Evolutionary conservation across 2,329 filamentous ascomycete genomes (phyloP), one percentile per base, ranked within the genome.

Genomic region (Pseudopyrenochaeta lycopersici): DNA sequence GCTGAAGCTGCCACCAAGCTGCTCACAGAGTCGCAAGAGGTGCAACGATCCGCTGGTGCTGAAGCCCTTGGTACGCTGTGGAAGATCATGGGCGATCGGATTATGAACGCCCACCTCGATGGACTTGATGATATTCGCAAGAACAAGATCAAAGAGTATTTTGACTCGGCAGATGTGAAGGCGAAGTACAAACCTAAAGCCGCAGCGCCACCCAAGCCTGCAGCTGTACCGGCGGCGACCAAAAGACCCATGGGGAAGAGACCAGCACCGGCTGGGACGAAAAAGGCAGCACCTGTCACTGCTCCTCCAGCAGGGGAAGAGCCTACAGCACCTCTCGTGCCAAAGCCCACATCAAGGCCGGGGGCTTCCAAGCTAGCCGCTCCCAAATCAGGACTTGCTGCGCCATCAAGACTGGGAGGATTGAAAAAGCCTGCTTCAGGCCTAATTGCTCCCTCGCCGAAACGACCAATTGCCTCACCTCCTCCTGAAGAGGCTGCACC

Each of bases 1-100:
- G 91, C 92, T n/a, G 95, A 98, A 67, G 85, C 88, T 1, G 88
- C 88, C 23, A 97, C 94, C 70, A 98, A 97, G 76, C 81, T 98
- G 7, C 82, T 99, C 14, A 89, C 93, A 0, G 95, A 99, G 73
- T 94, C 91, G 0, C 93, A 88, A 63, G 93, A 96, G 66, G 88
- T 85, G 2, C 86, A 96, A 54, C 87, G 95, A 77, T 89, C 94
- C 43, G 92, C 92, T 27, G 95, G 93, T 74, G 93, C 93, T 12
- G 95, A 99, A 75, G 88, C 95, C 30, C 81, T 99, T 2, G 95
- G 96, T 60, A 97, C 93, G 0, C 77, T 99, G 44, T 98, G 97
- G 95, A 99, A 98, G 80, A 98, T 99, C 49, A 91, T 98, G 80
- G 94, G 95, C 36, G 96, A 99, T 76, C 87, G 95, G 52, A 91